Conservation (phyloP, 495 filamentous ascomycete species). For the Letharia lupina region DNA sequence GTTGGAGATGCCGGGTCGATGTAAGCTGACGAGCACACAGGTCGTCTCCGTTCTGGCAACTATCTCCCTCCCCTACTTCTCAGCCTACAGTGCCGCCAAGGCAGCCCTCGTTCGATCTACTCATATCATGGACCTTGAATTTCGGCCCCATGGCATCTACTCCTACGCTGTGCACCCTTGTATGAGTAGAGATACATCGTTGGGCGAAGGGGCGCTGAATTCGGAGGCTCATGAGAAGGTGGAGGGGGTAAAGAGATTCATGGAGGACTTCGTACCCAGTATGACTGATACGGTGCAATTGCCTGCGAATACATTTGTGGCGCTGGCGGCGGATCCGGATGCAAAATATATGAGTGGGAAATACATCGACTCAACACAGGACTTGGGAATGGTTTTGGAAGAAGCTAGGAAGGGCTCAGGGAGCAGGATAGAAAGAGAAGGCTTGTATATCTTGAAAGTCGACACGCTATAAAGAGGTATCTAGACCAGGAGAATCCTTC, state of each 20-base stretch:
- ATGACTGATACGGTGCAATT: slow-evolving; percentile 21
- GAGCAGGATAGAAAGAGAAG: slow-evolving; percentile 22
- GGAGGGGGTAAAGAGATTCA: slow-evolving; percentile 11
- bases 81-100: slow-evolving; percentile 24
- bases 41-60: slow-evolving; percentile 22
- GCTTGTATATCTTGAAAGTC: slow-evolving; percentile 26
- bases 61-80: slow-evolving; percentile 23
- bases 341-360: slow-evolving; percentile 26
- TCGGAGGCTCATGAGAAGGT: slow-evolving; percentile 19
- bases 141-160: slow-evolving; percentile 24
- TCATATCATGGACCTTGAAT: slow-evolving; percentile 24
- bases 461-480: slow-evolving; percentile 22
- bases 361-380: slow-evolving; percentile 27
- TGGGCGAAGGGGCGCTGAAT: slow-evolving; percentile 20
- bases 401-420: slow-evolving; percentile 22
- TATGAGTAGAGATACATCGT: slow-evolving; percentile 21
- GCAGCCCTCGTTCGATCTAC: slow-evolving; percentile 25
- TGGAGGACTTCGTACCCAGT: slow-evolving; percentile 18
- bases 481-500: neutral
- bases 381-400: slow-evolving; percentile 25
- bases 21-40: neutral
- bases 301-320: slow-evolving; percentile 27
- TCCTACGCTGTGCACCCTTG: slow-evolving; percentile 30
- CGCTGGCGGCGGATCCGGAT: slow-evolving; percentile 20
- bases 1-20: neutral